A percentile compares a stretch with the other conserved stretches of the same genome.
These are phyloP conservation scores for Metschnikowia santaceciliae DNA, from an alignment of 805 yeast species.

Conservation along the genomic window DNA sequence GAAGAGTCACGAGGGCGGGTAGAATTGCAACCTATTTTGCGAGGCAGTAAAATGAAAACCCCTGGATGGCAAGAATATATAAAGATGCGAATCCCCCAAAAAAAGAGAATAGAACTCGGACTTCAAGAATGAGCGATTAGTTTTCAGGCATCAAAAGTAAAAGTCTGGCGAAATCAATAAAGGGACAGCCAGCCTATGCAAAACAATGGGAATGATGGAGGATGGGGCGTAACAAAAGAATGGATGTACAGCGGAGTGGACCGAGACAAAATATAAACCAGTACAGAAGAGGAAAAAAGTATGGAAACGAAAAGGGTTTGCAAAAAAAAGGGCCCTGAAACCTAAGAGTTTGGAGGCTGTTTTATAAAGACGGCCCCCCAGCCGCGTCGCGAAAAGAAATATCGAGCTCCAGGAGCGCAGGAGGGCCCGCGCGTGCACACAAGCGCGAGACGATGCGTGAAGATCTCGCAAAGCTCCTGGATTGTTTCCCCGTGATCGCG, in stretches of 20 bases:
- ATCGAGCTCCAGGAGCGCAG: slow-evolving; percentile 14
- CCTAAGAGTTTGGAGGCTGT: background rate
- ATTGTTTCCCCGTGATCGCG: background rate
- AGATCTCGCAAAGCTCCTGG: slow-evolving; percentile 5
- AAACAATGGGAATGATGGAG: background rate
- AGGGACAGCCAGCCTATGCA: background rate
- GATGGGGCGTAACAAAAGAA: background rate
- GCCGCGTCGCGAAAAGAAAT: slow-evolving; percentile 17
- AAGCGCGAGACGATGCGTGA: slow-evolving; percentile 7
- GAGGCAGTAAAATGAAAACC: background rate
- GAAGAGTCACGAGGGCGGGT: background rate
- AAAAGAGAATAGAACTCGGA: background rate
- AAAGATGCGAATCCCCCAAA: background rate
- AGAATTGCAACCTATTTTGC: slow-evolving; percentile 1
- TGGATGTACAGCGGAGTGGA: slow-evolving; percentile 1
- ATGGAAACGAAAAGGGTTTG: background rate
- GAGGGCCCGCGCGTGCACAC: slow-evolving; percentile 12
- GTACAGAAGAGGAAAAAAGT: background rate
- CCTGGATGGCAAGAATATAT: background rate
- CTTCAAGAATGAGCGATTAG: background rate
- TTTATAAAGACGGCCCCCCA: slow-evolving; percentile 4
- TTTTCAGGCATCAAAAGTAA: background rate
- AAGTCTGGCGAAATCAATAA: background rate
- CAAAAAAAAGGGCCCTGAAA: background rate
- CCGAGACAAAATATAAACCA: background rate